These are phyloP conservation scores for Setaria viridis DNA, from an alignment of 202 grass and related monocot genomes.

Conservation along the genomic window DNA sequence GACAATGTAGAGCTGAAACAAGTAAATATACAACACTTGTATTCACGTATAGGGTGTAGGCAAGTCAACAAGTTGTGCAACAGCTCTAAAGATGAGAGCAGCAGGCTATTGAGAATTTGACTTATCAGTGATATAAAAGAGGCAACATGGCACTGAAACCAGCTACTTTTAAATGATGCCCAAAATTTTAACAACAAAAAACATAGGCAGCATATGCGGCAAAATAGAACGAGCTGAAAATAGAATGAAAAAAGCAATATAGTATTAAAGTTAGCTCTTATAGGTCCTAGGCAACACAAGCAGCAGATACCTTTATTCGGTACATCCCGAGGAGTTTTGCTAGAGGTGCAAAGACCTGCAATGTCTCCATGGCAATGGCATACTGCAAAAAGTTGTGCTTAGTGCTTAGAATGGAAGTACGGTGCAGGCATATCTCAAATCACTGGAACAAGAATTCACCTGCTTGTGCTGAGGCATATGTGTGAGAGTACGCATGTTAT, in stretches of 20 bases:
- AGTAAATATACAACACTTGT: constrained; percentile 15
- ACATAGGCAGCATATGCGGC: constrained; percentile 2
- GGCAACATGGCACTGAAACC: constrained; percentile 3
- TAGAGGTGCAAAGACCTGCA: constrained; percentile 96
- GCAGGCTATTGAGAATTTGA: constrained; percentile 30
- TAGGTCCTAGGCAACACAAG: constrained; percentile 29
- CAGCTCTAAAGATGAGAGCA: constrained; percentile 20
- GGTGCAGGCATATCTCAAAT: not conserved
- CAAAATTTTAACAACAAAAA: constrained; percentile 24
- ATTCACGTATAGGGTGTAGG: constrained; percentile 18
- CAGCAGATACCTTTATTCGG: constrained; percentile 86
- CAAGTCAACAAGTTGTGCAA: constrained; percentile 11
- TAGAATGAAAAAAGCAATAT: constrained; percentile 22
- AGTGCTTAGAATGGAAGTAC: constrained; percentile 35
- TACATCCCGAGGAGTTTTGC: constrained; percentile 99
- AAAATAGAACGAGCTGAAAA: constrained; percentile 9
- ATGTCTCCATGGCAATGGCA: constrained; percentile 83
- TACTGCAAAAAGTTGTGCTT: constrained; percentile 60
- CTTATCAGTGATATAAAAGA: not conserved
- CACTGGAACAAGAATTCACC: constrained; percentile 56
- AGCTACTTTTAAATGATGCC: constrained; percentile 16
- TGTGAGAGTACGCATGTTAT: constrained; percentile 98
- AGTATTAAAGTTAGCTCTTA: constrained; percentile 7
- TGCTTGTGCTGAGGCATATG: constrained; percentile 99
- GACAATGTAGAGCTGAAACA: not conserved